Evolutionary conservation across 768 basidiomycete genomes (phyloP).

Genomic region (Kwoniella shandongensis): DNA sequence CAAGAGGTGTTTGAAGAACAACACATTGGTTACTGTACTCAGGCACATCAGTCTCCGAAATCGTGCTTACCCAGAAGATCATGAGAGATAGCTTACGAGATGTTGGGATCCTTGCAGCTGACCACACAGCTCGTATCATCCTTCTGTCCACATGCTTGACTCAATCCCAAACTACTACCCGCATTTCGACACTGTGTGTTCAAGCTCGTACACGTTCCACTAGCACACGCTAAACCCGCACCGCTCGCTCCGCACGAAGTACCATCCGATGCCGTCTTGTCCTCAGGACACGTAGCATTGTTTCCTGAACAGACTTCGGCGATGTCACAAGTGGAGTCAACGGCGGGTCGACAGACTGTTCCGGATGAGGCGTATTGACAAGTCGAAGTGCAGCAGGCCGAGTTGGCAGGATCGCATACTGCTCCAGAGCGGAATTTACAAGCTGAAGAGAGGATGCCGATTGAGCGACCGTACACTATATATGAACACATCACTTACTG

Average conservation of each 20-base stretch:
- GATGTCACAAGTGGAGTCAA: slow-evolving; percentile 68
- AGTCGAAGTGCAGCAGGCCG: slow-evolving; percentile 68
- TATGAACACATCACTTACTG: slow-evolving; percentile 47
- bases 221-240: slow-evolving; percentile 65
- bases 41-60: slow-evolving; percentile 1
- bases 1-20: slow-evolving; percentile 66
- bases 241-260: slow-evolving; percentile 62
- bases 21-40: slow-evolving; percentile 62
- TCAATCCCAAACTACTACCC: slow-evolving; percentile 70
- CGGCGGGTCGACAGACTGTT: slow-evolving; percentile 69
- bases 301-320: slow-evolving; percentile 74
- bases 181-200: slow-evolving; percentile 71
- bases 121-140: slow-evolving; percentile 72
- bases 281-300: slow-evolving; percentile 69
- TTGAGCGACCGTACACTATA: neutral
- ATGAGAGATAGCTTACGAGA: slow-evolving; percentile 36
- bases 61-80: neutral
- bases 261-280: slow-evolving; percentile 62
- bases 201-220: slow-evolving; percentile 73
- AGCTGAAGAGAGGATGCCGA: slow-evolving; percentile 45
- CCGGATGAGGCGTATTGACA: slow-evolving; percentile 66
- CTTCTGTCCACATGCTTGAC: slow-evolving; percentile 65
- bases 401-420: slow-evolving; percentile 74
- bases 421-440: slow-evolving; percentile 64
- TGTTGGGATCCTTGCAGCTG: slow-evolving; percentile 71